Percentiles rank a stretch among this genome's conserved stretches.
Evolutionary conservation across 176 grass and related monocot genomes (phyloP).

Genomic region (Luzula sylvatica): DNA sequence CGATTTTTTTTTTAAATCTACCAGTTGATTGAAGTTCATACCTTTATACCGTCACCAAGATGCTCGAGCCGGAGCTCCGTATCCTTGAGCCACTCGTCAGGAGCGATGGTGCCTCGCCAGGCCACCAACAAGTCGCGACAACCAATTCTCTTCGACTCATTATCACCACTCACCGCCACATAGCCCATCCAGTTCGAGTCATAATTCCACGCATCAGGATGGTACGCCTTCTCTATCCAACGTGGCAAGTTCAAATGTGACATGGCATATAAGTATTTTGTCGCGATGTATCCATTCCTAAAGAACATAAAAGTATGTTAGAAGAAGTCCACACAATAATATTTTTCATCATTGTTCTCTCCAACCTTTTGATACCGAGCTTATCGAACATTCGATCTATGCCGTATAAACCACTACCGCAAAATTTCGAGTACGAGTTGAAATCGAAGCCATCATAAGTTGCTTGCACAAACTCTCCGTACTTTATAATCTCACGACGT

Average conservation of each 20-base stretch:
- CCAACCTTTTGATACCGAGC: conserved; percentile 15
- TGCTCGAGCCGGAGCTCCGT: neutral
- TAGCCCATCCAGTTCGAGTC: conserved; percentile 20
- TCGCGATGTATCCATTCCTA: conserved; percentile 19
- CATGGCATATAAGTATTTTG: conserved; percentile 28
- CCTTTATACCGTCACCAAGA: conserved; percentile 1
- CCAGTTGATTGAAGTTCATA: neutral
- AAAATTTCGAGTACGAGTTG: conserved; percentile 27
- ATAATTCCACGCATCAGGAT: conserved; percentile 15
- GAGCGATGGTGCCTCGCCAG: conserved; percentile 20
- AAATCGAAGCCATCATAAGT: conserved; percentile 34
- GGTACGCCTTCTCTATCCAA: conserved; percentile 16
- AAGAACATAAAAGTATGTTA: neutral
- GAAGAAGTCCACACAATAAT: no score
- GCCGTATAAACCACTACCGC: conserved; percentile 32
- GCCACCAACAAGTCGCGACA: conserved; percentile 25
- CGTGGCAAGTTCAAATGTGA: conserved; percentile 16
- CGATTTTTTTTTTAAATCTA: neutral
- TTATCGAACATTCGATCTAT: conserved; percentile 21
- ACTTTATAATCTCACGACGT: conserved; percentile 37
- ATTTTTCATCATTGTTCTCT: no score
- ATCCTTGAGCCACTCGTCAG: conserved; percentile 2
- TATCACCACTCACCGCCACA: conserved; percentile 14
- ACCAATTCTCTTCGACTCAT: neutral
- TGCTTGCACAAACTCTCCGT: conserved; percentile 34